Evolutionary conservation across 495 filamentous ascomycete species (phyloP), one percentile per base, ranked within the genome.

Genomic region (Penicillium silybi): DNA sequence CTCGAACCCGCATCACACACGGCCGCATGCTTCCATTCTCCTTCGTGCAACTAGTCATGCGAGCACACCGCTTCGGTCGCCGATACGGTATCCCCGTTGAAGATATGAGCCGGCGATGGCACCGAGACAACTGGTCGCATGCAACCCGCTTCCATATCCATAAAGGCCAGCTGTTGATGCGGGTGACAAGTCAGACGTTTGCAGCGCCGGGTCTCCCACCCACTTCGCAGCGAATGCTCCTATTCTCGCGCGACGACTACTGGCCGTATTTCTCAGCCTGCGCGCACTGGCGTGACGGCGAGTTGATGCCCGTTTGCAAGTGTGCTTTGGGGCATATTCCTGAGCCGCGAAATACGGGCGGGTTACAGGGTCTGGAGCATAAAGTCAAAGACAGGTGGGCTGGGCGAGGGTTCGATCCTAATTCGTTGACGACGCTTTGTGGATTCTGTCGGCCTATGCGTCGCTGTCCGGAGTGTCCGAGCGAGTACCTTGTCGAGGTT

Each of bases 221-320:
- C 2, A 73, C 71, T 11, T 62, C 64, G 0, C 62, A 75, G 52
- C 76, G 80, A 0, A 60, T 80, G 11, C 70, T 85, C 6, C 72
- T 85, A 17, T 81, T 78, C 65, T 74, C 72, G 18, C 73, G 78
- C 32, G 76, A 81, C 29, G 79, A 85, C 57, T 83, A 81, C 69
- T 76, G 70, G 62, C 80, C 81, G 0, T 83, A 75, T 54, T 83
- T 83, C 73, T 77, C 72, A 8, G 73, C 67, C 3, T 85, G 80
- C 61, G 72, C 78, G 18, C 81, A 85, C 63, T 83, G 80, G 80
- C 70, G 73, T 19, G 75, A 83, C 53, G 81, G 81, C 47, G 75
- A 78, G 37, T 67, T 85, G 8, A 81, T 82, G 76, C 61, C 70
- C 26, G 52, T 75, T 35, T 80, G 78, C 55, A 83, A 83, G 62